phyloP scores from a whole-genome alignment of 495 filamentous ascomycete genomes.

The Talaromyces wortmannii region DNA sequence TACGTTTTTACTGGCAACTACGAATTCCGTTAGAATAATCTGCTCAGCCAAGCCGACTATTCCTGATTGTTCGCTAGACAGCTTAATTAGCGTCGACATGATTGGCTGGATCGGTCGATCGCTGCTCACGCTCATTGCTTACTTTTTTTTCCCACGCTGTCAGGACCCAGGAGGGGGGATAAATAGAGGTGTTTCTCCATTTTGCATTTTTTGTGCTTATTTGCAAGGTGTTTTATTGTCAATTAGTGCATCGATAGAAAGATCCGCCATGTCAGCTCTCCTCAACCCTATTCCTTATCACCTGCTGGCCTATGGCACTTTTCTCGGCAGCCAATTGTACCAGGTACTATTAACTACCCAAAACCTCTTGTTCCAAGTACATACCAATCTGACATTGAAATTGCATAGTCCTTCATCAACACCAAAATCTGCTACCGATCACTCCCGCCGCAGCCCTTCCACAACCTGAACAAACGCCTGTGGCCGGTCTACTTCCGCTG shows the following conservation, averaged over 20 bases:
- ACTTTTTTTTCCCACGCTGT: too few species aligned
- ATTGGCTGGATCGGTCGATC: too few species aligned
- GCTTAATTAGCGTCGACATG: too few species aligned
- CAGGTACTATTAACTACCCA: slow-evolving; percentile 18
- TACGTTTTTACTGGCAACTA: too few species aligned
- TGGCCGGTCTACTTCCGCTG: slow-evolving; percentile 48
- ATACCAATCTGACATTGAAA: neutral
- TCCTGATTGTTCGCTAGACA: too few species aligned
- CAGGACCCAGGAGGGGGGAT: too few species aligned
- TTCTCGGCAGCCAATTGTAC: slow-evolving; percentile 46
- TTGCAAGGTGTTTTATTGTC: too few species aligned
- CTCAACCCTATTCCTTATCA: slow-evolving; percentile 33
- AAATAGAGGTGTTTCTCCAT: too few species aligned
- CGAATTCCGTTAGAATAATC: too few species aligned
- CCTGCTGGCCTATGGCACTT: slow-evolving; percentile 42
- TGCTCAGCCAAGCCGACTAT: too few species aligned
- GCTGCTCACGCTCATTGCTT: too few species aligned
- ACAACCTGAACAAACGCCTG: slow-evolving; percentile 40
- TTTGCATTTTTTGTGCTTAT: too few species aligned
- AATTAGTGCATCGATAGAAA: neutral
- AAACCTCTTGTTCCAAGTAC: neutral
- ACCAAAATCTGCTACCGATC: slow-evolving; percentile 40
- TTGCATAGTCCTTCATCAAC: slow-evolving; percentile 40
- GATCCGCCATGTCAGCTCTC: neutral
- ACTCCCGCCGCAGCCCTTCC: slow-evolving; percentile 42